These are phyloP conservation scores for Penicillium sp. DNA, from an alignment of 2,329 filamentous ascomycete species.

Conservation along the genomic window DNA sequence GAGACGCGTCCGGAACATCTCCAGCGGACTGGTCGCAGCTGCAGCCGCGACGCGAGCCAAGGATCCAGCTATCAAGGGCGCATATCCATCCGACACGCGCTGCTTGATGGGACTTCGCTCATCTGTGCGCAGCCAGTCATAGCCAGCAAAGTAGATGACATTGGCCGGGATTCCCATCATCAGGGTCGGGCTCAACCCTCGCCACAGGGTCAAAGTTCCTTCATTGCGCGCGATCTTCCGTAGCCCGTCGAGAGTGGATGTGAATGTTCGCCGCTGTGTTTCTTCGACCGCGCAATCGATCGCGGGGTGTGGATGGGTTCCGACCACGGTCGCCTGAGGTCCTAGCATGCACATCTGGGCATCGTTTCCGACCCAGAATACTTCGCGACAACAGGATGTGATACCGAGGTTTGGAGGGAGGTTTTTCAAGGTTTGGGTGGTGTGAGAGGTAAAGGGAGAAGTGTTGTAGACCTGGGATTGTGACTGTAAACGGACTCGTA, in stretches of 20 bases:
- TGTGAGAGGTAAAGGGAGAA: conserved; percentile 56
- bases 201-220: conserved; percentile 81
- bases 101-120: conserved; percentile 67
- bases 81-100: conserved; percentile 64
- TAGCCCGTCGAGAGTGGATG: conserved; percentile 85
- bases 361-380: conserved; percentile 91
- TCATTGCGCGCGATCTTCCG: conserved; percentile 95
- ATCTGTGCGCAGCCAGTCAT: conserved; percentile 86
- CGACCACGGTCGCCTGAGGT: conserved; percentile 36
- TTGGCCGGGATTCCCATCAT: conserved; percentile 93
- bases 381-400: conserved; percentile 91
- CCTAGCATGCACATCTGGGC: conserved; percentile 77
- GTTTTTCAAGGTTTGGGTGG: conserved; percentile 56
- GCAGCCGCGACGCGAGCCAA: conserved; percentile 77
- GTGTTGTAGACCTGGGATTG: conserved; percentile 60
- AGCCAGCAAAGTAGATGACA: conserved; percentile 98
- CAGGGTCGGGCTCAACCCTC: conserved; percentile 88
- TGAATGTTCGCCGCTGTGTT: conserved; percentile 76
- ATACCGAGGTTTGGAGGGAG: conserved; percentile 84
- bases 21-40: conserved; percentile 80
- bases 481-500: conserved; percentile 89
- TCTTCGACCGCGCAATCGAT: conserved; percentile 84
- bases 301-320: conserved; percentile 44
- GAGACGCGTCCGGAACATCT: conserved; percentile 89
- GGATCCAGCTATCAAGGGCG: conserved; percentile 77